Conservation (phyloP, 139 green algal genomes). For the Spirogloea muscicola region DNA sequence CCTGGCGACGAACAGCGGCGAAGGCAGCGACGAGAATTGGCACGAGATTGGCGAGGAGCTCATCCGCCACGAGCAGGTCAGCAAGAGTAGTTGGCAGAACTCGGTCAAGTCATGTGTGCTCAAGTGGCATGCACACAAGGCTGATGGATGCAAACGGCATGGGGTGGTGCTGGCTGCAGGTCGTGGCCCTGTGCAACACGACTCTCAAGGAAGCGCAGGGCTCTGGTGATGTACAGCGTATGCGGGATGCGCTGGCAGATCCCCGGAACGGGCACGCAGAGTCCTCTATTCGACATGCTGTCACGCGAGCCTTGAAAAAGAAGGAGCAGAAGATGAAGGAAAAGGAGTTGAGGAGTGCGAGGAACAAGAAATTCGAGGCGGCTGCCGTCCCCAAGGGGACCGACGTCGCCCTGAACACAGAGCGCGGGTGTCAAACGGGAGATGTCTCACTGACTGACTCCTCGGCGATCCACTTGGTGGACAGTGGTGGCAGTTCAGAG, state of each 20-base stretch:
- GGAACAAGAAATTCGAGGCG: slow-evolving; percentile 16
- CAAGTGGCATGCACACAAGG: no score
- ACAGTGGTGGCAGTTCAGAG: no score
- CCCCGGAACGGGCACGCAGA: background rate
- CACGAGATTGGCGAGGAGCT: slow-evolving; percentile 30
- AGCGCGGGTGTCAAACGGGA: no score
- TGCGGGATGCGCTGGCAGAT: slow-evolving; percentile 7
- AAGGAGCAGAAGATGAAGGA: slow-evolving; percentile 17
- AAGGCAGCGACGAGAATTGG: slow-evolving; percentile 21
- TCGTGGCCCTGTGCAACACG: slow-evolving; percentile 2
- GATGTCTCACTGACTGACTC: no score
- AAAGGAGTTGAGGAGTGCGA: slow-evolving; percentile 10
- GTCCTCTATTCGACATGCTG: background rate
- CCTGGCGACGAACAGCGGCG: no score
- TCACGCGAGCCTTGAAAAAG: slow-evolving; percentile 25
- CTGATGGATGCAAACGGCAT: no score
- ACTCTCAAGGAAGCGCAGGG: slow-evolving; percentile 18
- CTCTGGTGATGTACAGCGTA: slow-evolving; percentile 2
- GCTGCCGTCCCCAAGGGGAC: no score
- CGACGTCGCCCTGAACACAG: no score
- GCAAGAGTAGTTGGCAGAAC: no score
- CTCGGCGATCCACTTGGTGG: no score
- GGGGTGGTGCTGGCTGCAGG: no score
- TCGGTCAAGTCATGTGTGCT: no score
- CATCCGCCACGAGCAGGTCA: slow-evolving; percentile 8